Conservation (phyloP, 1,284 basidiomycete genomes). For the Wolfiporia cocos region DNA sequence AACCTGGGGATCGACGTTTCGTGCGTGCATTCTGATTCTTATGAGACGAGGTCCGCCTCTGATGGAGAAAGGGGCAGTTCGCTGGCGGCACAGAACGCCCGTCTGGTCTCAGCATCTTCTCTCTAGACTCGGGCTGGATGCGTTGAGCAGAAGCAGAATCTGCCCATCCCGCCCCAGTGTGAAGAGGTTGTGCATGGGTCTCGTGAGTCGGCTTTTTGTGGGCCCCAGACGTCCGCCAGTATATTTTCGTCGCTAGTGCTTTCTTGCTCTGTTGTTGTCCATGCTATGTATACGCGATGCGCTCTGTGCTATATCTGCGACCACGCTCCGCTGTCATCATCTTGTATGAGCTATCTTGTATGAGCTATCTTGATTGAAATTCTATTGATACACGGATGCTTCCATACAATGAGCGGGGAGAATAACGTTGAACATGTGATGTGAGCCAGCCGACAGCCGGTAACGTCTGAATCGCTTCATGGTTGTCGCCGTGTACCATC, state of each 20-base stretch:
- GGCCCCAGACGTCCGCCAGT: not conserved
- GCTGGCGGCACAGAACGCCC: constrained; percentile 11
- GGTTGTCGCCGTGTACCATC: constrained; percentile 9
- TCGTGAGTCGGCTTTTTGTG: not conserved
- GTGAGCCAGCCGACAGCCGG: not conserved
- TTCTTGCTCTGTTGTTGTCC: not conserved
- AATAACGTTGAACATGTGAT: not conserved
- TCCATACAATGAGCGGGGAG: not conserved
- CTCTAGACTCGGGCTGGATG: constrained; percentile 30
- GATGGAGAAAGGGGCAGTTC: too few relatives aligned
- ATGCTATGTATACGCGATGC: too few relatives aligned
- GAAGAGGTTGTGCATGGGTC: constrained; percentile 23
- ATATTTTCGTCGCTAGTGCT: not conserved
- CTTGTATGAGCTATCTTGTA: too few relatives aligned
- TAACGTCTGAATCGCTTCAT: not conserved
- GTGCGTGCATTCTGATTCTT: constrained; percentile 16
- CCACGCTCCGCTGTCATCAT: too few relatives aligned
- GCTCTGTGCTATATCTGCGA: too few relatives aligned
- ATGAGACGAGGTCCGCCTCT: too few relatives aligned
- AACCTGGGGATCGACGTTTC: constrained; percentile 25
- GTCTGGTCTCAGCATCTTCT: constrained; percentile 21
- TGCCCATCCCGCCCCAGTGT: constrained; percentile 28
- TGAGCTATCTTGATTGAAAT: too few relatives aligned
- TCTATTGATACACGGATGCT: too few relatives aligned
- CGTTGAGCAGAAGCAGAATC: constrained; percentile 15